These are phyloP conservation scores for Grigorovia jiainica DNA, from an alignment of 805 yeast species.

Conservation along the genomic window DNA sequence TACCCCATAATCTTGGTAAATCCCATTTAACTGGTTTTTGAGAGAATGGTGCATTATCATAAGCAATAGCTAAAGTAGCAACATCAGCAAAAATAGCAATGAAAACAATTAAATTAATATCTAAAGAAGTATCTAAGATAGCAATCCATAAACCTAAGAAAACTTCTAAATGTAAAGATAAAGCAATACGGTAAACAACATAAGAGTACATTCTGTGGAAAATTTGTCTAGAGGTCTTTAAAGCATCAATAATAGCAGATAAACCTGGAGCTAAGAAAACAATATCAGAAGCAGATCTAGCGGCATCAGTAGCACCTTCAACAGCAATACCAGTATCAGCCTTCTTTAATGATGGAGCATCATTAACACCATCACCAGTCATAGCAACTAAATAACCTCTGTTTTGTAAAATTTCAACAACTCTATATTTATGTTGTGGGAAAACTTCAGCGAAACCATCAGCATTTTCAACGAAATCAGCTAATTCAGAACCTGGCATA, in stretches of 20 bases:
- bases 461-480: slow-evolving; percentile 94
- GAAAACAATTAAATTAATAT: slow-evolving; percentile 88
- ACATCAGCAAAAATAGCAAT: slow-evolving; percentile 96
- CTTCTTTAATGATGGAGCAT: slow-evolving; percentile 95
- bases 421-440: slow-evolving; percentile 96
- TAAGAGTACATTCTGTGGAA: slow-evolving; percentile 99
- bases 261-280: slow-evolving; percentile 94
- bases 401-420: slow-evolving; percentile 88
- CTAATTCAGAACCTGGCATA: slow-evolving; percentile 95
- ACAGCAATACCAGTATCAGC: slow-evolving; percentile 96
- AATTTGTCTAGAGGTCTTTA: slow-evolving; percentile 92
- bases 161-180: slow-evolving; percentile 87
- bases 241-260: slow-evolving; percentile 88
- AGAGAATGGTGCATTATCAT: slow-evolving; percentile 93
- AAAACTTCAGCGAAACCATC: slow-evolving; percentile 98
- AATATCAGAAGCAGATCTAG: slow-evolving; percentile 94
- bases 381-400: slow-evolving; percentile 97
- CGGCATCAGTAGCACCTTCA: slow-evolving; percentile 97
- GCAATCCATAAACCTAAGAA: slow-evolving; percentile 97
- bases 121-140: slow-evolving; percentile 73
- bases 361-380: slow-evolving; percentile 99
- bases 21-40: slow-evolving; percentile 94
- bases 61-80: slow-evolving; percentile 95
- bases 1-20: slow-evolving; percentile 94
- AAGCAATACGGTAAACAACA: slow-evolving; percentile 96